phyloP scores from a whole-genome alignment of 257 asterid genomes.

The Nicotiana attenuata region DNA sequence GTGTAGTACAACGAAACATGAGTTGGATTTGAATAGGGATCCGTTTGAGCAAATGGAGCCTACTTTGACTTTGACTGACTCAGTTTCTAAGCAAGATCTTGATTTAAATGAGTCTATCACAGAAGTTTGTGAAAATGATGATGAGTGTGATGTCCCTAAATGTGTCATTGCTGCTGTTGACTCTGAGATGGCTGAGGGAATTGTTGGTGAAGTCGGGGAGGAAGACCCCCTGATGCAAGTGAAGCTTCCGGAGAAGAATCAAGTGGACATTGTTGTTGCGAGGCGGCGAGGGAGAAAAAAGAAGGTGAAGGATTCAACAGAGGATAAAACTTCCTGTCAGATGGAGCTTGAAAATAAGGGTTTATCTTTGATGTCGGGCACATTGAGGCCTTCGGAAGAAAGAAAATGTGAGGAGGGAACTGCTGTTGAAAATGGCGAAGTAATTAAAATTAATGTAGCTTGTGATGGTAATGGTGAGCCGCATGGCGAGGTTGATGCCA shows the following conservation, averaged over 20 bases:
- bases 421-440: neutral
- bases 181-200: neutral
- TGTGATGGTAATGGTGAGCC: neutral
- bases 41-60: slow-evolving; percentile 18
- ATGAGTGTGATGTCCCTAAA: neutral
- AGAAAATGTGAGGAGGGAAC: neutral
- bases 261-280: neutral
- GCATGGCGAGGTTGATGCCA: neutral
- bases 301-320: neutral
- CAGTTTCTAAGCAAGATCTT: slow-evolving; percentile 9
- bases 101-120: slow-evolving; percentile 5
- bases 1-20: slow-evolving; percentile 7
- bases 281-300: neutral
- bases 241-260: neutral
- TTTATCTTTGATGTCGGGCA: neutral
- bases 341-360: neutral
- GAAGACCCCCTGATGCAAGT: neutral
- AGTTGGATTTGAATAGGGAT: slow-evolving; percentile 32
- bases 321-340: neutral
- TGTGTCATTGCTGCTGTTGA: slow-evolving; percentile 13
- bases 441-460: slow-evolving; percentile 9
- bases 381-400: neutral
- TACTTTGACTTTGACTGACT: slow-evolving; percentile 5
- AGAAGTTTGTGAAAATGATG: neutral
- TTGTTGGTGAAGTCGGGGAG: neutral